A percentile compares a stretch with the other conserved stretches of the same genome.
phyloP scores from a whole-genome alignment of 257 asterid genomes.

The Solanum sejunctum region DNA sequence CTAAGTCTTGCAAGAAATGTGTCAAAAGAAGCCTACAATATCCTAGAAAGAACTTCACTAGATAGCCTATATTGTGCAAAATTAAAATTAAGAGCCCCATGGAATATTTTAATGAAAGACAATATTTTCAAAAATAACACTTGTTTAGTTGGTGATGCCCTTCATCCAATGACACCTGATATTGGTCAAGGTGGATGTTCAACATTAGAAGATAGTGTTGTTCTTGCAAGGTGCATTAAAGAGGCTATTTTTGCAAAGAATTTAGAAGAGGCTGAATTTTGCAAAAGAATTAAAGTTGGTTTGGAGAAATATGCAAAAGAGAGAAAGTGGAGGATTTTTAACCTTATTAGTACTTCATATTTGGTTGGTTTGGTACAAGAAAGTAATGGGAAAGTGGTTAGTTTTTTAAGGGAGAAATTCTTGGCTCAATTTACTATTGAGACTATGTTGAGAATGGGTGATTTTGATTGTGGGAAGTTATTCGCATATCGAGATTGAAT shows the following conservation, averaged over 20 bases:
- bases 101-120: slow-evolving; percentile 33
- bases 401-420: slow-evolving; percentile 34
- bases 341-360: slow-evolving; percentile 35
- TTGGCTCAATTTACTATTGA: slow-evolving; percentile 17
- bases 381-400: slow-evolving; percentile 27
- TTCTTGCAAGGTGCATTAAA: slow-evolving; percentile 53
- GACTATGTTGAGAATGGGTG: not conserved
- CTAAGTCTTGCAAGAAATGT: slow-evolving; percentile 11
- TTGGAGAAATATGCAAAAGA: slow-evolving; percentile 36
- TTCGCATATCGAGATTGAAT: not conserved
- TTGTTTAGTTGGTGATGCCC: slow-evolving; percentile 59
- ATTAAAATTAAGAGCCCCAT: slow-evolving; percentile 42
- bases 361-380: slow-evolving; percentile 48
- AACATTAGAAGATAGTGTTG: slow-evolving; percentile 44
- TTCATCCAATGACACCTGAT: slow-evolving; percentile 83
- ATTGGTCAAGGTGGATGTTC: slow-evolving; percentile 79
- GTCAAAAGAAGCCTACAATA: slow-evolving; percentile 12
- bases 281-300: slow-evolving; percentile 18
- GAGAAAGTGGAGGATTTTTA: slow-evolving; percentile 66
- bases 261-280: not conserved
- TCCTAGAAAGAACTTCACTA: slow-evolving; percentile 35
- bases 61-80: slow-evolving; percentile 31
- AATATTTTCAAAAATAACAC: slow-evolving; percentile 25
- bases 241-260: slow-evolving; percentile 11
- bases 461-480: slow-evolving; percentile 1